Evolutionary conservation across 257 asterid genomes (phyloP).

Genomic region (Solanum gandarillasii): DNA sequence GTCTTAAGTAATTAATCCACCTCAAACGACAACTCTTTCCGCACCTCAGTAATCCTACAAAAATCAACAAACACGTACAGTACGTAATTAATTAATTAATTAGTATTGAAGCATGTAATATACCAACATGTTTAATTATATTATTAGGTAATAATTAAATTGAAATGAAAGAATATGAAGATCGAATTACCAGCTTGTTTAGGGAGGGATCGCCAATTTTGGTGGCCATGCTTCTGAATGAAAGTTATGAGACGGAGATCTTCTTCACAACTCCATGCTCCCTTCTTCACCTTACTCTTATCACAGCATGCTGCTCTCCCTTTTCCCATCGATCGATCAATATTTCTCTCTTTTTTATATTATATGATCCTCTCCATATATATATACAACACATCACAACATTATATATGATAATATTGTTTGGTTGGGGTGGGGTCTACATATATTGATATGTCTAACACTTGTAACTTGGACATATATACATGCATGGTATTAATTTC

Average conservation of each 20-base stretch:
- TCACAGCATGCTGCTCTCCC: slow-evolving; percentile 78
- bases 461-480: not conserved
- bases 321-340: slow-evolving; percentile 15
- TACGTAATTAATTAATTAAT: no score
- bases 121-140: no score
- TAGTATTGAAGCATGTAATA: no score
- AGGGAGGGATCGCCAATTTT: slow-evolving; percentile 77
- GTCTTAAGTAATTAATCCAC: slow-evolving; percentile 78
- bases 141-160: no score
- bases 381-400: not conserved
- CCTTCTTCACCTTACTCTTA: slow-evolving; percentile 49
- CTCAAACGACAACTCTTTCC: slow-evolving; percentile 81
- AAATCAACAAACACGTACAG: not conserved
- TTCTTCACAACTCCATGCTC: slow-evolving; percentile 71
- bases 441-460: not conserved
- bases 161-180: no score
- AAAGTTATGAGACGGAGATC: slow-evolving; percentile 40
- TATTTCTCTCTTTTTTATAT: not conserved
- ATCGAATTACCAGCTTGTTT: slow-evolving; percentile 28
- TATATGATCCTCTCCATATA: not conserved
- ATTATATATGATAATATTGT: not conserved
- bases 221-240: slow-evolving; percentile 43
- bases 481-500: not conserved
- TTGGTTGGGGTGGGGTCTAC: not conserved
- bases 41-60: slow-evolving; percentile 50